Evolutionary conservation across 202 grass and related monocot species (phyloP).

Genomic region (Bolboschoenoplectus hybrid): DNA sequence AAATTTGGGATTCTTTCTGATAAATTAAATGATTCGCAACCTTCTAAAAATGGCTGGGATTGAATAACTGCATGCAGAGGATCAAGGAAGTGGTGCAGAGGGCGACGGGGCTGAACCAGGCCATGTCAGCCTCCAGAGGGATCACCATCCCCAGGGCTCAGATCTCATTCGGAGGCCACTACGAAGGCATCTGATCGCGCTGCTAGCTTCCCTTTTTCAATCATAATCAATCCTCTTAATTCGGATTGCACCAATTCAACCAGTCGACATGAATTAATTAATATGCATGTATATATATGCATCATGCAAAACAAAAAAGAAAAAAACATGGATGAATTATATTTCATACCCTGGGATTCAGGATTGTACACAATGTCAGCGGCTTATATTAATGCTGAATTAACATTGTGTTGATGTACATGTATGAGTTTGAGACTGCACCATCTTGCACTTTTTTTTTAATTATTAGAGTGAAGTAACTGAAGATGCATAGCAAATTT

Average conservation of each 20-base stretch:
- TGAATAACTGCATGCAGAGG: slow-evolving; percentile 36
- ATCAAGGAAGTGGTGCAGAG: slow-evolving; percentile 40
- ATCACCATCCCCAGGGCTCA: slow-evolving; percentile 37
- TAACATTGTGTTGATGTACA: neutral
- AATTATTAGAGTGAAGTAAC: neutral
- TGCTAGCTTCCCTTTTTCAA: too few relatives aligned
- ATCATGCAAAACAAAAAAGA: neutral
- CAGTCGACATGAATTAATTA: slow-evolving; percentile 12
- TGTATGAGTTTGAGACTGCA: neutral
- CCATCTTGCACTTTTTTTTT: neutral
- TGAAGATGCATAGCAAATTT: slow-evolving; percentile 17
- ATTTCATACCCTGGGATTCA: neutral
- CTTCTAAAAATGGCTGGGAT: neutral
- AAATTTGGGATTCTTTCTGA: too few relatives aligned
- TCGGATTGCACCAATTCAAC: slow-evolving; percentile 20
- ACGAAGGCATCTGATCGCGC: slow-evolving; percentile 9
- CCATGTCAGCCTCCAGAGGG: slow-evolving; percentile 22
- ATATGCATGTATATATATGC: neutral
- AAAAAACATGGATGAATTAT: neutral
- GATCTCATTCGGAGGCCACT: slow-evolving; percentile 38
- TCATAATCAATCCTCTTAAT: neutral
- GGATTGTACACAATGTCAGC: neutral
- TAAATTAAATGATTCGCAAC: too few relatives aligned
- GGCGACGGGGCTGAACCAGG: slow-evolving; percentile 21
- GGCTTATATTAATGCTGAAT: neutral